phyloP scores from a whole-genome alignment of 306 rosid species.

The Ceratonia siliqua region DNA sequence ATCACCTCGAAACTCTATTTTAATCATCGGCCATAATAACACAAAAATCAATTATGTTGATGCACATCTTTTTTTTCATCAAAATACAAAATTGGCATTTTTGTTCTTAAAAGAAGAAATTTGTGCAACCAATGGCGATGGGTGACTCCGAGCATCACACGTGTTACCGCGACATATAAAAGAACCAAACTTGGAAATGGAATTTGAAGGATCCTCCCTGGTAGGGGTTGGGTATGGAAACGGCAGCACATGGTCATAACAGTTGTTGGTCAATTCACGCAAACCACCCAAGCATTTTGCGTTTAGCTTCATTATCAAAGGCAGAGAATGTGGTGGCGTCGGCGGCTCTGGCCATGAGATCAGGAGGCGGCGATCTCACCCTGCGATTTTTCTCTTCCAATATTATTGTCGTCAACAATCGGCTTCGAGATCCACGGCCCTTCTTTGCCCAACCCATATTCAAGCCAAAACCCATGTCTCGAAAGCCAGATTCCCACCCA shows the following conservation, averaged over 20 bases:
- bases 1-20: too few relatives aligned
- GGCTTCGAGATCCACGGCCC: constrained; percentile 23
- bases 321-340: constrained; percentile 22
- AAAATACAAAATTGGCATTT: too few relatives aligned
- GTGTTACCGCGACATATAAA: background rate
- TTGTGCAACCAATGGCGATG: too few relatives aligned
- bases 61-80: too few relatives aligned
- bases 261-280: background rate
- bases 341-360: constrained; percentile 31
- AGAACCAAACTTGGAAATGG: background rate
- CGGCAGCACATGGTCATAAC: background rate
- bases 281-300: too few relatives aligned
- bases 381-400: constrained; percentile 32
- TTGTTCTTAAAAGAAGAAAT: too few relatives aligned
- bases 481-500: constrained; percentile 34
- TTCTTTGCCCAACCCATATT: constrained; percentile 20
- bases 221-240: background rate
- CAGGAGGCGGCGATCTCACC: constrained; percentile 16
- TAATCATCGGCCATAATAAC: too few relatives aligned
- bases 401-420: background rate
- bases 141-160: background rate
- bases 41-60: too few relatives aligned
- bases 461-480: constrained; percentile 34
- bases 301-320: background rate
- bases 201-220: background rate